Base-by-base conservation (phyloP, 352 stramenopile species). In the Phytophthora kernoviae region DNA sequence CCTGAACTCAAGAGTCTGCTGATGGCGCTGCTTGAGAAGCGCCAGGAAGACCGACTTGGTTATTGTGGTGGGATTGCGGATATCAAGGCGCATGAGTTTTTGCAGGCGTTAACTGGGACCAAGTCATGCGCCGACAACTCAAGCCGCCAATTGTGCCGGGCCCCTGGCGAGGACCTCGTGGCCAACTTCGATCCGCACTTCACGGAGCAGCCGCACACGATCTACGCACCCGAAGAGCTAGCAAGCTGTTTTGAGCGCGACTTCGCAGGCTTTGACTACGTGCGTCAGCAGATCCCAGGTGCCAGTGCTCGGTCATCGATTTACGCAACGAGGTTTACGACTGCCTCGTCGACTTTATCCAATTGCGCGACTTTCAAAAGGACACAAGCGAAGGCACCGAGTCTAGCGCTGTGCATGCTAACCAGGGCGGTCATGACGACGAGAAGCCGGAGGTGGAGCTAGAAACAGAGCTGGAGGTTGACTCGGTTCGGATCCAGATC, bases 171-270 rank as follows among this genome's bases (percentile, higher is more conserved):
- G 3, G 77, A 79, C 52, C 61, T 91, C 8, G 85, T 94, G 18
- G 85, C 75, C 60, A 96, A 96, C 61, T 96, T 96, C 52, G 87
- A 96, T 39, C 76, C 79, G 26, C 84, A 94, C 34, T 96, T 93
- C 57, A 96, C 87, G 0, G 81, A 90, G 41, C 83, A 93, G 55
- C 81, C 87, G 32, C 87, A 96, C 53, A 63, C 87, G 33, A 87
- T 96, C 21, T 90, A 93, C 65, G 79, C 88, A 11, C 77, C 81
- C 0, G 76, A 90, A 10, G 84, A 90, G 32, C 59, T 90, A 22
- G 70, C 72, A 17, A 81, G 73, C 12, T 81, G 77, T 30, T 87
- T 90, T 62, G 81, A 90, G 30, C 79, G 80, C 3, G 87, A 94
- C 54, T 96, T 96, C 68, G 80, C 80, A 4, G 87, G 87, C 12